phyloP scores from a whole-genome alignment of 345 rosid genomes.

The Salix exigua region DNA sequence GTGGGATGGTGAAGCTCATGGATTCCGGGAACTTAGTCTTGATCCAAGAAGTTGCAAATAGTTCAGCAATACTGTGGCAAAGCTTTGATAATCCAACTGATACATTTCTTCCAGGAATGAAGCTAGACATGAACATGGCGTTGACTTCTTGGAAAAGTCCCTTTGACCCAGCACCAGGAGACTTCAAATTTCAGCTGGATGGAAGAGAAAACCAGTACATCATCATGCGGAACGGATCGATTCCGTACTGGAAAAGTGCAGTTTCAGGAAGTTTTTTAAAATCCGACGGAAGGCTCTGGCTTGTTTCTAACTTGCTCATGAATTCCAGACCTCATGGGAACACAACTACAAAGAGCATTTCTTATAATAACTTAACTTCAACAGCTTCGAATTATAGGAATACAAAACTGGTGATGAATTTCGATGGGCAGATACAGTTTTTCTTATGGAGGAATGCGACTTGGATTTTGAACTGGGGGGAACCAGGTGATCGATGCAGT shows the following conservation, averaged over 20 bases:
- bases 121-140: background rate
- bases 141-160: background rate
- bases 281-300: background rate
- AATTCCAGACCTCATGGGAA: background rate
- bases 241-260: constrained; percentile 6
- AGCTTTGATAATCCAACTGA: background rate
- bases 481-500: constrained; percentile 45
- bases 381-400: background rate
- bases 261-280: background rate
- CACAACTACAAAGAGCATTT: background rate
- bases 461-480: constrained; percentile 29
- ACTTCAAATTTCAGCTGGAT: constrained; percentile 6
- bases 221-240: background rate
- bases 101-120: background rate
- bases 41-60: background rate
- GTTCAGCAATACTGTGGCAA: background rate
- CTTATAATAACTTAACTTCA: background rate
- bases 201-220: background rate
- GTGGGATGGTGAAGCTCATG: background rate
- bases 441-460: constrained; percentile 26
- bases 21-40: background rate
- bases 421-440: constrained; percentile 35
- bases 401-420: constrained; percentile 25
- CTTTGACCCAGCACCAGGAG: constrained; percentile 2
- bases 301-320: background rate